These are phyloP conservation scores for Candida sanyiensis DNA, from an alignment of 805 yeast species.

Conservation along the genomic window DNA sequence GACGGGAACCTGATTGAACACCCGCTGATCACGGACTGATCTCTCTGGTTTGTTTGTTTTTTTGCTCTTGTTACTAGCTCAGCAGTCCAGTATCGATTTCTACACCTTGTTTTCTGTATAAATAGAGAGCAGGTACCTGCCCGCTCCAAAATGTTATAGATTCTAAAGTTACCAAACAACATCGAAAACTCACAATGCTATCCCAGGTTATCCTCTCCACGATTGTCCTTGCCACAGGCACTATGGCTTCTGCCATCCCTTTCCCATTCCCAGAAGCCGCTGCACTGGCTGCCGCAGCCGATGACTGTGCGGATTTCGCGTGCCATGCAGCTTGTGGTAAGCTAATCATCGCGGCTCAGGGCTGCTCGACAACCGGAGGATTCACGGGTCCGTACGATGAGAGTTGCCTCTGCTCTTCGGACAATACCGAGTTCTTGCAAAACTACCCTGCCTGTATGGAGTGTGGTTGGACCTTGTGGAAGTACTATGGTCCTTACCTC, in stretches of 20 bases:
- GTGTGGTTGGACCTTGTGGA: slow-evolving; percentile 39
- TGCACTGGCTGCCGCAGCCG: slow-evolving; percentile 27
- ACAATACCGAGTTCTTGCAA: slow-evolving; percentile 24
- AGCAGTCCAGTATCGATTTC: no score
- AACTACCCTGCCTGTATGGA: slow-evolving; percentile 31
- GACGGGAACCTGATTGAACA: no score
- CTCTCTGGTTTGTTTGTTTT: no score
- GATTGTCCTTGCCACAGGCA: no score
- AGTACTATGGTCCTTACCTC: slow-evolving; percentile 30
- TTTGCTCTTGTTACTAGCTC: no score
- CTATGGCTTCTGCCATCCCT: slow-evolving; percentile 26
- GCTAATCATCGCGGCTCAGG: slow-evolving; percentile 28
- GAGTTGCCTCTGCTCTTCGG: slow-evolving; percentile 30
- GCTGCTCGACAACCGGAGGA: slow-evolving; percentile 23
- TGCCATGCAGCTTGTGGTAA: slow-evolving; percentile 34
- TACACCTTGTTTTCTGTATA: no score
- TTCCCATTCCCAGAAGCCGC: slow-evolving; percentile 29
- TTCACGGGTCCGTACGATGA: slow-evolving; percentile 28
- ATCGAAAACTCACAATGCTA: no score
- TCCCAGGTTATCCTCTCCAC: no score
- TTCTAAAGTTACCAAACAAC: no score
- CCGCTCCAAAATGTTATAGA: no score
- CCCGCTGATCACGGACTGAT: no score
- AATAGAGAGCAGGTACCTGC: no score
- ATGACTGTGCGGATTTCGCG: slow-evolving; percentile 27